These are phyloP conservation scores for Heritiera fomes DNA, from an alignment of 345 rosid species.

Conservation along the genomic window DNA sequence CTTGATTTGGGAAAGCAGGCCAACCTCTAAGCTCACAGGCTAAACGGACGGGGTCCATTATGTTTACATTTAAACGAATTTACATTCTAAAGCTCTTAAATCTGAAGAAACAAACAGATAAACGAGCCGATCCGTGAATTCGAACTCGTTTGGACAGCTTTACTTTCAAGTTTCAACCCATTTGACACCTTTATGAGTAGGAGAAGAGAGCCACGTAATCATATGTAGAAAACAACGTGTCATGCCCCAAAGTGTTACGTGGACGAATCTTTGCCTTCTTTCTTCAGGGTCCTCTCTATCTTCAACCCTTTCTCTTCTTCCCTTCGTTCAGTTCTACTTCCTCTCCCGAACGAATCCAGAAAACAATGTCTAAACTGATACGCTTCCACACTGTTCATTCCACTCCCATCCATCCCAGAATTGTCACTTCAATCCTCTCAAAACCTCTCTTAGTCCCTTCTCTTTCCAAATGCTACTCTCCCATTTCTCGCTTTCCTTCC, in stretches of 20 bases:
- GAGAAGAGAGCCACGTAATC: background rate
- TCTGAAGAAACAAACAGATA: no score
- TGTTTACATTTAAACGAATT: no score
- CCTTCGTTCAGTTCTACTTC: background rate
- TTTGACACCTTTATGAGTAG: no score
- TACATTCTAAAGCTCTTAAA: no score
- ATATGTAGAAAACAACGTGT: background rate
- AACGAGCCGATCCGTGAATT: no score
- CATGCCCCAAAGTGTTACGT: conserved; percentile 8
- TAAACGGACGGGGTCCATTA: no score
- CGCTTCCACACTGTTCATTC: conserved; percentile 50
- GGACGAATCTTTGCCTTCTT: conserved; percentile 15
- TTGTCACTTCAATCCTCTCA: conserved; percentile 35
- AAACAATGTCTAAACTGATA: conserved; percentile 60
- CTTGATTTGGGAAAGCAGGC: no score
- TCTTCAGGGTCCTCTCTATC: background rate
- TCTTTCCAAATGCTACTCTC: conserved; percentile 19
- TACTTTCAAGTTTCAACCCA: no score
- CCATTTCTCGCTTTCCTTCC: background rate
- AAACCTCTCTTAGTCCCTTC: conserved; percentile 29
- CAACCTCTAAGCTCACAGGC: no score
- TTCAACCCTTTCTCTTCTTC: background rate
- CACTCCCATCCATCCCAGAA: conserved; percentile 35
- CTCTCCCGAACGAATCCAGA: background rate
- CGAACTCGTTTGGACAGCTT: no score